phyloP scores from a whole-genome alignment of 768 basidiomycete genomes.

The Leccinum imitatum region DNA sequence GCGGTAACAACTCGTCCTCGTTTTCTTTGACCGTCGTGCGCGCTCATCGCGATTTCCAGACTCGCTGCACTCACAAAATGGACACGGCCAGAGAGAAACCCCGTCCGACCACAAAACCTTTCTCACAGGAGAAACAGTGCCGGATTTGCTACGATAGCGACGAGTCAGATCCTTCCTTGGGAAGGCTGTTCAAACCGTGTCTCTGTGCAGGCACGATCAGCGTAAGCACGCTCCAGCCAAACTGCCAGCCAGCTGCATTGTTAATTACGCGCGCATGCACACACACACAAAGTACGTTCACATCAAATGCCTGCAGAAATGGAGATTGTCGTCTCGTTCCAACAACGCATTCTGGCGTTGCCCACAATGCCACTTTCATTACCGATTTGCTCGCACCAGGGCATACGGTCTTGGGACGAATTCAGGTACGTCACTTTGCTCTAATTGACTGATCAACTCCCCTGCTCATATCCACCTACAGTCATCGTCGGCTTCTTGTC shows the following conservation, averaged over 20 bases:
- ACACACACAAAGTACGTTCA: constrained; percentile 62
- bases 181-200: constrained; percentile 76
- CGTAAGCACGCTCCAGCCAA: constrained; percentile 33
- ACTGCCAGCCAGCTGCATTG: constrained; percentile 9
- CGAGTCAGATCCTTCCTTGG: constrained; percentile 58
- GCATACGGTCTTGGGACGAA: constrained; percentile 77
- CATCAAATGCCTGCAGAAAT: constrained; percentile 71
- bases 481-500: constrained; percentile 66
- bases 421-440: constrained; percentile 45
- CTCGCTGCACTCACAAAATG: constrained; percentile 6
- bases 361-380: constrained; percentile 76
- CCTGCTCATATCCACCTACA: constrained; percentile 31
- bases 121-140: constrained; percentile 63
- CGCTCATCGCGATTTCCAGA: not conserved
- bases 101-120: not conserved
- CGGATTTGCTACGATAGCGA: constrained; percentile 79
- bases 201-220: constrained; percentile 75
- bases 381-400: constrained; percentile 71
- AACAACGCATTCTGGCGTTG: constrained; percentile 74
- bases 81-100: constrained; percentile 17
- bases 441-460: constrained; percentile 4
- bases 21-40: not conserved
- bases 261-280: constrained; percentile 21
- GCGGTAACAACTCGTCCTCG: constrained; percentile 3
- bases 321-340: constrained; percentile 66